phyloP scores from a whole-genome alignment of 140 eudicot genomes.

The Anethum foeniculum region DNA sequence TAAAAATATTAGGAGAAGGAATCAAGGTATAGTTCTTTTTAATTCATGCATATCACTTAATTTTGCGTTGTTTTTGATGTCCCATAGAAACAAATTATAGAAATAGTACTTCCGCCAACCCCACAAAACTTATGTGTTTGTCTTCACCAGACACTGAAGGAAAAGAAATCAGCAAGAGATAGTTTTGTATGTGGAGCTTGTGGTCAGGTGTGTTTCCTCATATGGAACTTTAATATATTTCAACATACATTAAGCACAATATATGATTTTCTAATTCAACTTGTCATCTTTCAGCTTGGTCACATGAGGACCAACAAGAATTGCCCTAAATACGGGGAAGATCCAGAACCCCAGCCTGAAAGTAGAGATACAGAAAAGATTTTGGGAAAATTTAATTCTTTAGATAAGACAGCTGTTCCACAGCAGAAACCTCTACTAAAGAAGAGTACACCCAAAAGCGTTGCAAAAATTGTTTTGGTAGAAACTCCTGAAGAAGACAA shows the following conservation, averaged over 20 bases:
- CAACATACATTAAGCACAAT: neutral
- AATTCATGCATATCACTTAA: neutral
- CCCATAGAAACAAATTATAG: neutral
- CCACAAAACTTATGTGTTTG: neutral
- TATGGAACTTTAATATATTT: neutral
- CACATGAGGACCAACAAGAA: conserved; percentile 96
- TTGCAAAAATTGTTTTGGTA: conserved; percentile 39
- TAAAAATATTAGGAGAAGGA: conserved; percentile 81
- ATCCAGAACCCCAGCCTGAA: conserved; percentile 46
- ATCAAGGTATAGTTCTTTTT: conserved; percentile 30
- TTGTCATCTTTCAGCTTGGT: conserved; percentile 49
- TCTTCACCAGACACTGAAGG: conserved; percentile 53
- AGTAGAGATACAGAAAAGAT: conserved; percentile 49
- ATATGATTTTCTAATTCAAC: neutral
- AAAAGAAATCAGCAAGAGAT: conserved; percentile 88
- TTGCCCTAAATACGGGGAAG: conserved; percentile 86
- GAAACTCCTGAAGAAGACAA: conserved; percentile 73
- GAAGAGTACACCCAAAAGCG: conserved; percentile 44
- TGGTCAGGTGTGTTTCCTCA: conserved; percentile 67
- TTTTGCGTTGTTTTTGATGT: neutral
- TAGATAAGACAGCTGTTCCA: conserved; percentile 35
- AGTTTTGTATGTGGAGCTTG: conserved; percentile 96
- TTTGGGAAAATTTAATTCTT: conserved; percentile 28
- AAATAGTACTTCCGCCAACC: neutral
- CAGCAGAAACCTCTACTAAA: conserved; percentile 44